These are phyloP conservation scores for Stenogyne calaminthoides DNA, from an alignment of 305 asterid species.

Conservation along the genomic window DNA sequence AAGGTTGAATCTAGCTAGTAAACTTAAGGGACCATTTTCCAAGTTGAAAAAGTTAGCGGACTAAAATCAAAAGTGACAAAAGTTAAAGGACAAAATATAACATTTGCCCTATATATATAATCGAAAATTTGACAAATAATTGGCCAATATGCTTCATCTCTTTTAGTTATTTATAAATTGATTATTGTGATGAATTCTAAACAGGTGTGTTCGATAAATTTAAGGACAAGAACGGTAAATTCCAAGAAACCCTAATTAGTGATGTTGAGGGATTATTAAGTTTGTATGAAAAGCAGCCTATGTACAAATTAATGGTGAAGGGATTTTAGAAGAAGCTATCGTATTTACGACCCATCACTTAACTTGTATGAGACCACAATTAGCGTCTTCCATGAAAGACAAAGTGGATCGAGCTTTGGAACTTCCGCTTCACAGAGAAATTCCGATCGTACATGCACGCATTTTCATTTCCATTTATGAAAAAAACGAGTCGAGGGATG, in stretches of 20 bases:
- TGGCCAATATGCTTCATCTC: no score
- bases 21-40: no score
- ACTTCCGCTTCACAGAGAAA: background rate
- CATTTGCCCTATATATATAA: no score
- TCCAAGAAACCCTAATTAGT: constrained; percentile 1
- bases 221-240: background rate
- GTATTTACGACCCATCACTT: constrained; percentile 23
- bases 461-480: constrained; percentile 8
- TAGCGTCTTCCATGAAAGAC: background rate
- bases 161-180: no score
- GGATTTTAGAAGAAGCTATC: constrained; percentile 28
- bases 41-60: no score
- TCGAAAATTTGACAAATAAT: no score
- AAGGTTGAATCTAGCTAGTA: no score
- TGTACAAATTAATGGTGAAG: background rate
- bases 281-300: constrained; percentile 34
- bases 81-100: no score
- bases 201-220: constrained; percentile 14
- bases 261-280: constrained; percentile 27
- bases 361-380: background rate
- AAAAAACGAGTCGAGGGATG: background rate
- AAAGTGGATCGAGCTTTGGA: constrained; percentile 10
- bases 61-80: no score
- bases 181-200: no score
- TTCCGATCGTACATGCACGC: background rate